Percentiles rank a stretch among this genome's conserved stretches.
phyloP scores from a whole-genome alignment of 805 yeast species.

The Ogataea corticis region DNA sequence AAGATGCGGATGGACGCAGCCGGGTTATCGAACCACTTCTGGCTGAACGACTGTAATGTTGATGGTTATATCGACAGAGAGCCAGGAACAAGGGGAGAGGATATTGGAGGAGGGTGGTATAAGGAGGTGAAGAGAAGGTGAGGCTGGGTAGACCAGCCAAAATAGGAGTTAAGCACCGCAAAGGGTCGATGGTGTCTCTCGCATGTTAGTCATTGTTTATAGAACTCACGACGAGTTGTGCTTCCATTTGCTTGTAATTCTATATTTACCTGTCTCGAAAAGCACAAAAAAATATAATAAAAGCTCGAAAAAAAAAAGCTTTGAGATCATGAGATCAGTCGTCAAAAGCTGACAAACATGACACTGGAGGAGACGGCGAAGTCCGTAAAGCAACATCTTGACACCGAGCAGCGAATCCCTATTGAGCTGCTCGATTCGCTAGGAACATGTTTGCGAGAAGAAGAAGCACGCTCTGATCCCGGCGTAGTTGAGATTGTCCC shows the following conservation, averaged over 20 bases:
- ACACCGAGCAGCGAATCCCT: neutral
- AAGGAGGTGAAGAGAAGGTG: constrained; percentile 48
- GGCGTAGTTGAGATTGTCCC: constrained; percentile 5
- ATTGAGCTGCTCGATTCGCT: constrained; percentile 1
- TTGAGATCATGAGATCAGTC: no score
- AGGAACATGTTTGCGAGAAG: constrained; percentile 5
- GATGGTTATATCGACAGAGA: constrained; percentile 77
- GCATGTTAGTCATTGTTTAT: no score
- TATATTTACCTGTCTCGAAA: neutral
- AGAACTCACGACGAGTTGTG: no score
- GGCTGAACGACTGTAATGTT: constrained; percentile 79
- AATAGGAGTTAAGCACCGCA: no score
- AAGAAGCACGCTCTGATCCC: neutral
- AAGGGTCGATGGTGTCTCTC: no score
- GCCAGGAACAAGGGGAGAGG: constrained; percentile 78
- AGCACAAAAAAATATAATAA: no score
- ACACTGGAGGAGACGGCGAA: neutral
- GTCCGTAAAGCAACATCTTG: neutral
- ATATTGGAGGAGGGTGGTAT: constrained; percentile 85
- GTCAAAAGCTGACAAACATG: no score
- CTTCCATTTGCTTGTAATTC: neutral
- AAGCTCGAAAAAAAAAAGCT: neutral
- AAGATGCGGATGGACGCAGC: constrained; percentile 91
- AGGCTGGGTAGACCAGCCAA: neutral
- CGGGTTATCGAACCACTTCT: constrained; percentile 84